These are phyloP conservation scores for Daldinia sp. DNA, from an alignment of 2,329 filamentous ascomycete genomes.

Conservation along the genomic window DNA sequence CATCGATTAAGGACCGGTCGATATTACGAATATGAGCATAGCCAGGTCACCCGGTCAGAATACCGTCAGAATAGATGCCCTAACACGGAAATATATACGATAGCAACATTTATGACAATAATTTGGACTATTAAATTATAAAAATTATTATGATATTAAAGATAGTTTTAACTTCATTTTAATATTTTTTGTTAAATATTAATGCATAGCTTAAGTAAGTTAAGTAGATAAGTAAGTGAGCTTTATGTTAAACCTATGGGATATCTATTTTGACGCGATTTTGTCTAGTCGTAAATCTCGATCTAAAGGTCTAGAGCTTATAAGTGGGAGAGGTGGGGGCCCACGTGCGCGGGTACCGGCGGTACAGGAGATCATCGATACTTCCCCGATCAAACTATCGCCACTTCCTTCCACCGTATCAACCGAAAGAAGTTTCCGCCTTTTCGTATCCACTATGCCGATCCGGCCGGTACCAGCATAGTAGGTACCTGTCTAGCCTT, in stretches of 20 bases:
- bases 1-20: not conserved
- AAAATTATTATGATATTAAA: too few relatives aligned
- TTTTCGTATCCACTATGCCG: not conserved
- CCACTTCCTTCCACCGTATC: not conserved
- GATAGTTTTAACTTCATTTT: too few relatives aligned
- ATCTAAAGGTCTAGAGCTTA: conserved; percentile 1
- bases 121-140: too few relatives aligned
- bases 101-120: too few relatives aligned
- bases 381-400: not conserved
- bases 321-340: not conserved
- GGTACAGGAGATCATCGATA: not conserved
- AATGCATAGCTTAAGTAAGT: too few relatives aligned
- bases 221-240: not conserved
- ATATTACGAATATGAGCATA: not conserved
- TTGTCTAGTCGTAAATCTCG: conserved; percentile 6
- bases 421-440: not conserved
- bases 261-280: too few relatives aligned
- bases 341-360: not conserved
- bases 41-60: too few relatives aligned
- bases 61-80: too few relatives aligned
- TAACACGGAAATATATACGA: too few relatives aligned
- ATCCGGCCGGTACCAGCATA: not conserved
- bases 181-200: too few relatives aligned
- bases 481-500: not conserved
- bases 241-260: too few relatives aligned